Percentiles rank a stretch among this genome's conserved stretches.
Conservation (phyloP, 805 yeast genomes). For the Wickerhamomyces chambardii region DNA sequence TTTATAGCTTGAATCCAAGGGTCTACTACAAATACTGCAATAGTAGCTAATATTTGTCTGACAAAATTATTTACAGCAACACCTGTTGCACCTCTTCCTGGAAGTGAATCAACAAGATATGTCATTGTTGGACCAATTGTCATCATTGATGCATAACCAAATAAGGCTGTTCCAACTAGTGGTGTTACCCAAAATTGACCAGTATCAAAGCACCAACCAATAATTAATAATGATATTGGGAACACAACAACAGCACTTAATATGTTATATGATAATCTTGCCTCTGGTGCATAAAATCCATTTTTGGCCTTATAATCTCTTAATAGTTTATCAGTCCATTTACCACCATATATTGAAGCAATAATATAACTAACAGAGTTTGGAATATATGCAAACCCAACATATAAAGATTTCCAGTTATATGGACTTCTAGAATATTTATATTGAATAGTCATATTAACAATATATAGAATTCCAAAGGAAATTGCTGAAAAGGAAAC, state of each 20-base stretch:
- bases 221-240: constrained; percentile 59
- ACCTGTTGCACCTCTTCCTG: constrained; percentile 86
- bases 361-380: constrained; percentile 70
- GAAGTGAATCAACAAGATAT: constrained; percentile 74
- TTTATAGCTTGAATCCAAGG: constrained; percentile 64
- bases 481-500: constrained; percentile 61
- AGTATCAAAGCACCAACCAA: constrained; percentile 75
- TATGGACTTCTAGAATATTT: constrained; percentile 59
- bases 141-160: constrained; percentile 80
- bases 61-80: constrained; percentile 75
- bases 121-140: constrained; percentile 76
- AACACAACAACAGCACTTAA: constrained; percentile 52
- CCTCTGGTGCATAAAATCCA: constrained; percentile 67
- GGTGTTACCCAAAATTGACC: constrained; percentile 72
- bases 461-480: constrained; percentile 61
- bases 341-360: constrained; percentile 76
- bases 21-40: constrained; percentile 66
- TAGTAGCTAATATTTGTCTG: constrained; percentile 67
- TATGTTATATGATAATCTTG: constrained; percentile 70
- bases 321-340: constrained; percentile 62
- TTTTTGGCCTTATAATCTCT: constrained; percentile 44
- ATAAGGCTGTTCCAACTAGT: constrained; percentile 69
- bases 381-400: constrained; percentile 76
- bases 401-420: constrained; percentile 51
- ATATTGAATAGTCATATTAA: constrained; percentile 66